Conservation (phyloP, 257 asterid genomes). For the Datura wrightii region DNA sequence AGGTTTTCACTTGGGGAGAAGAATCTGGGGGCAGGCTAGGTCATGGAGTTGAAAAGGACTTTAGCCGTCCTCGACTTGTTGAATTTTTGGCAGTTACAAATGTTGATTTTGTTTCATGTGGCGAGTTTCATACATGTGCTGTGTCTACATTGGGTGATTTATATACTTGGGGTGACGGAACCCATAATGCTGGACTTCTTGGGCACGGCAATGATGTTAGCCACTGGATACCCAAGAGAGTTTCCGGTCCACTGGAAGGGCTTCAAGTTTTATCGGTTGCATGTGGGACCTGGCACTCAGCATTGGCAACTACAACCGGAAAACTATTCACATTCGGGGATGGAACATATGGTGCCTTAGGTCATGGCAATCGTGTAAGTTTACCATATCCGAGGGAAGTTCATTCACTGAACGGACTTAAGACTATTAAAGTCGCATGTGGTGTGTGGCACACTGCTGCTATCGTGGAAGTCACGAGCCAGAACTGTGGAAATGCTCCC, state of each 20-base stretch:
- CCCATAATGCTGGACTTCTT: conserved; percentile 81
- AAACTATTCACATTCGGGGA: conserved; percentile 86
- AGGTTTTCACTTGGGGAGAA: conserved; percentile 96
- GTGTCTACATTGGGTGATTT: conserved; percentile 80
- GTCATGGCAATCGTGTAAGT: conserved; percentile 81
- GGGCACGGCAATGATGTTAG: conserved; percentile 89
- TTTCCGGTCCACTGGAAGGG: conserved; percentile 79
- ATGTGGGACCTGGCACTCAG: conserved; percentile 96
- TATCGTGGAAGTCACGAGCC: conserved; percentile 72
- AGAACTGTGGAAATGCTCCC: conserved; percentile 48
- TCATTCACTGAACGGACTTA: conserved; percentile 66
- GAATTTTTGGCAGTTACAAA: conserved; percentile 78
- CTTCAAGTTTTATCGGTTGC: conserved; percentile 82
- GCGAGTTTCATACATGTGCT: conserved; percentile 89
- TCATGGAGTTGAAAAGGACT: conserved; percentile 82
- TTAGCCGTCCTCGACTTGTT: conserved; percentile 70
- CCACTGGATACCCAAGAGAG: conserved; percentile 91
- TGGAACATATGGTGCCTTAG: conserved; percentile 86
- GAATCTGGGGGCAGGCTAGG: conserved; percentile 93
- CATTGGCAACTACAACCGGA: conserved; percentile 74
- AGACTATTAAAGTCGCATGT: conserved; percentile 71
- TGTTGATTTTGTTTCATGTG: conserved; percentile 78
- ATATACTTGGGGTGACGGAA: conserved; percentile 97
- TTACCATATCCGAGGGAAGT: conserved; percentile 70
- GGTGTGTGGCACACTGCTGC: conserved; percentile 99